Evolutionary conservation across 805 yeast genomes (phyloP).

Genomic region (Nakazawaea populi): DNA sequence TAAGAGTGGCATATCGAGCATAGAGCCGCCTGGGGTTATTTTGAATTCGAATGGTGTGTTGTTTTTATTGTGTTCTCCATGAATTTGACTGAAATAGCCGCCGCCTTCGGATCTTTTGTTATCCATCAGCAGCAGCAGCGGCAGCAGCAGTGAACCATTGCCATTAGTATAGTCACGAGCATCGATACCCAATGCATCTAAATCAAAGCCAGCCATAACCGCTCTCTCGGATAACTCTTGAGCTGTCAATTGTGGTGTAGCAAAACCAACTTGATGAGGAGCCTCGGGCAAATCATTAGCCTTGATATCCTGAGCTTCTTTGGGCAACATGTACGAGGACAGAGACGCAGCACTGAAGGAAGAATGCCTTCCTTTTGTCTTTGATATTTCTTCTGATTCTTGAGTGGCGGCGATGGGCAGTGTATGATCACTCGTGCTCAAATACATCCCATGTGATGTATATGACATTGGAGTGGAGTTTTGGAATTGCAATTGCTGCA

Average conservation of each 20-base stretch:
- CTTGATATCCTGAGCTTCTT: conserved; percentile 34
- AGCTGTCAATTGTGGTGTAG: conserved; percentile 71
- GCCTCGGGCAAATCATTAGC: conserved; percentile 28
- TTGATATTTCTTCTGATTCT: background rate
- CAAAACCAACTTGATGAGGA: conserved; percentile 71
- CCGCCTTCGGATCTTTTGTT: conserved; percentile 1
- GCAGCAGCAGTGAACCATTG: background rate
- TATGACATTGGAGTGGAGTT: conserved; percentile 3
- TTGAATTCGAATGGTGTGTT: conserved; percentile 18
- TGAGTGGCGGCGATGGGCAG: background rate
- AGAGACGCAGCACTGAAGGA: conserved; percentile 66
- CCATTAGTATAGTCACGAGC: background rate
- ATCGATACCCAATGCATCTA: conserved; percentile 26
- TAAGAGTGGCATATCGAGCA: conserved; percentile 28
- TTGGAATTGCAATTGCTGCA: background rate
- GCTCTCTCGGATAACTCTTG: conserved; percentile 32
- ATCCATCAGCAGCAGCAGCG: background rate
- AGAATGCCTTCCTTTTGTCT: conserved; percentile 33
- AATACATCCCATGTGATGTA: background rate
- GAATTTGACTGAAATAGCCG: background rate
- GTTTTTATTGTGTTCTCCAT: background rate
- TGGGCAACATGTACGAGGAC: conserved; percentile 48
- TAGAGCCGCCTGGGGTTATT: conserved; percentile 19
- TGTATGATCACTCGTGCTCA: background rate
- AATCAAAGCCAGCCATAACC: conserved; percentile 30